phyloP scores from a whole-genome alignment of 805 yeast species.

The Myxozyma nipponensis region DNA sequence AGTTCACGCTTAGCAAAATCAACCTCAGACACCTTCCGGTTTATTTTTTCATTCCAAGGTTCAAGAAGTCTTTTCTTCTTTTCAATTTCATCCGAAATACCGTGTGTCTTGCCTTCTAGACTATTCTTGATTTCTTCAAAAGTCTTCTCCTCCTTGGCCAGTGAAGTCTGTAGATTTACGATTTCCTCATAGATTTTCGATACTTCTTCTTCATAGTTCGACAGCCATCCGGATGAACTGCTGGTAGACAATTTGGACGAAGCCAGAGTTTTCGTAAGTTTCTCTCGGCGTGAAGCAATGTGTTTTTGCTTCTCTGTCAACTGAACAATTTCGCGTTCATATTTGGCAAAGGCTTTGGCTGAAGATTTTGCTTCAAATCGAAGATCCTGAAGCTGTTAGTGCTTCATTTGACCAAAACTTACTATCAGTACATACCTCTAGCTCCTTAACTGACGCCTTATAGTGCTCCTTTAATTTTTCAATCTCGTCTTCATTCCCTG shows the following conservation, averaged over 20 bases:
- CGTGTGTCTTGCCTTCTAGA: constrained; percentile 70
- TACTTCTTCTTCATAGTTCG: constrained; percentile 46
- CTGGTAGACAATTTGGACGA: constrained; percentile 46
- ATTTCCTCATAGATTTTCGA: constrained; percentile 46
- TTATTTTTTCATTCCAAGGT: constrained; percentile 76
- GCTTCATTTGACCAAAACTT: constrained; percentile 1
- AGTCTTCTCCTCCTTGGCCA: constrained; percentile 52
- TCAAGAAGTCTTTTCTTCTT: constrained; percentile 60
- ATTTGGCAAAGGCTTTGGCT: constrained; percentile 36
- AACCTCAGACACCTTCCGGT: constrained; percentile 58
- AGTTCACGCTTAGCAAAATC: constrained; percentile 63
- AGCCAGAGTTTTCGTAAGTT: constrained; percentile 53
- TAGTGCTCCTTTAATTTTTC: constrained; percentile 30
- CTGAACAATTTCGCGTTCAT: constrained; percentile 60
- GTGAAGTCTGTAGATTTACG: constrained; percentile 42
- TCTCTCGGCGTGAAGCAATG: constrained; percentile 53
- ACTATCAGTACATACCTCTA: constrained; percentile 9
- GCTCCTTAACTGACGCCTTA: constrained; percentile 22
- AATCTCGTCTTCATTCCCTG: constrained; percentile 42
- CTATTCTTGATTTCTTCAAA: constrained; percentile 61
- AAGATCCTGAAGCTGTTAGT: constrained; percentile 19
- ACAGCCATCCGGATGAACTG: constrained; percentile 47
- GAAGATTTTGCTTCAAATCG: constrained; percentile 35
- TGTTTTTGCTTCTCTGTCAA: constrained; percentile 75
- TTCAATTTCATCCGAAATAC: constrained; percentile 61